Conservation (phyloP, 108 stramenopile genomes). For the Cyclostephanos tholiformis region DNA sequence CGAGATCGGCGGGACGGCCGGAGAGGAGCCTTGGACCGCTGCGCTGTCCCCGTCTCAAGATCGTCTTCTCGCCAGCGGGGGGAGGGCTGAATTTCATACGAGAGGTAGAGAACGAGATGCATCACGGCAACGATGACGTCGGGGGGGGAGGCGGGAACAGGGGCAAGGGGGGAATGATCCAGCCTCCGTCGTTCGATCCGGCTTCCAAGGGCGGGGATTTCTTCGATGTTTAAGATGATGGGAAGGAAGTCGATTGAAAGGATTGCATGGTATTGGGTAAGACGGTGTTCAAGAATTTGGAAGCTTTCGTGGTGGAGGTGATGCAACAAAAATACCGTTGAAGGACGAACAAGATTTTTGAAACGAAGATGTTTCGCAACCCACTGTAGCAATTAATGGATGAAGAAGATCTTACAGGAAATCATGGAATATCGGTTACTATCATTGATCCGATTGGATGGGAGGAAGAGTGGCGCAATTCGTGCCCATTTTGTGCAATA, state of each 20-base stretch:
- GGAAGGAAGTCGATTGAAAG: not conserved
- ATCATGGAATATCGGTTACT: not conserved
- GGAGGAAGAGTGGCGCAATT: not conserved
- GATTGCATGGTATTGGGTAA: not conserved
- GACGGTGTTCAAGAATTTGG: not conserved
- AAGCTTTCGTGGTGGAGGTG: not conserved
- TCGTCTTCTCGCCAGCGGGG: slow-evolving; percentile 80
- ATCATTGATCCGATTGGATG: not conserved
- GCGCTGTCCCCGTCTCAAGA: slow-evolving; percentile 75
- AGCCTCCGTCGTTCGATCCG: slow-evolving; percentile 46
- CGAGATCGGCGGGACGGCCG: slow-evolving; percentile 81
- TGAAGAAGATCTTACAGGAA: not conserved
- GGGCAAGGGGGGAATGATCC: slow-evolving; percentile 39
- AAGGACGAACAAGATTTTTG: not conserved
- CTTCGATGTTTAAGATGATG: slow-evolving; percentile 40
- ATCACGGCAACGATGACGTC: slow-evolving; percentile 11
- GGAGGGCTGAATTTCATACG: slow-evolving; percentile 78
- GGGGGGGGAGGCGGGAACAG: slow-evolving; percentile 23
- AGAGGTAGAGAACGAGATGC: slow-evolving; percentile 88
- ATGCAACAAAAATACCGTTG: not conserved
- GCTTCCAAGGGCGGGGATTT: slow-evolving; percentile 25
- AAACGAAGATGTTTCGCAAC: not conserved
- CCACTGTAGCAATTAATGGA: not conserved
- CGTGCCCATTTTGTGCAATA: not conserved
- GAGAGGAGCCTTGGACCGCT: slow-evolving; percentile 74